Base-by-base conservation (phyloP, 352 stramenopile genomes). In the Salisapilia sapeloensis region DNA sequence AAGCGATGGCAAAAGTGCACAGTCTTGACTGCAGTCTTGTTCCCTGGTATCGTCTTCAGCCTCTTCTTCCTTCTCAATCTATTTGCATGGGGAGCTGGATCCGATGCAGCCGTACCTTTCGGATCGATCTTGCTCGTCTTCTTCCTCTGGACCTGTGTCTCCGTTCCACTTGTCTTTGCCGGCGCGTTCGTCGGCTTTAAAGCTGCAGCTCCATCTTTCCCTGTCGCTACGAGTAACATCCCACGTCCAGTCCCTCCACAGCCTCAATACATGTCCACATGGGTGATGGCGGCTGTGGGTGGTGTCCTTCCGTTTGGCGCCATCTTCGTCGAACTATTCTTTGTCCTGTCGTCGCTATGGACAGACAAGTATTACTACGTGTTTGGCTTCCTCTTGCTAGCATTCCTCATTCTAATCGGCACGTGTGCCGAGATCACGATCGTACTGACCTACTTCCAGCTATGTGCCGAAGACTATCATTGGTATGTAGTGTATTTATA, bases 331-430 rank as follows among this genome's bases (percentile, higher is more conserved):
- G 96, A 99, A 66, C 76, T 99, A 16, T 99, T 98, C 70, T 99
- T 99, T 56, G 97, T 99, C 47, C 61, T 99, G 17, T 94, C 87
- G 12, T 94, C 79, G 29, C 61, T 98, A 50, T 99, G 95, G 95
- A 96, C 96, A 48, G 85, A 96, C 74, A 95, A 96, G 56, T 98
- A 98, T 58, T 99, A 99, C 77, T 99, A 99, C 66, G 86, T 99
- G 7, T 99, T 99, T 64, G 93, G 93, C 36, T 99, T 99, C 65
- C 70, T 99, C 14, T 60, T 98, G 40, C 55, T 99, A 22, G 95
- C 97, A 28, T 98, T 99, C 50, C 42, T 98, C 30, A 99, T 99
- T 47, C 67, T 99, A 24, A 58, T 98, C 35, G 79, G 98, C 38
- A 99, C 94, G 16, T 98, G 92, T 53, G 93, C 94, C 6, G 95